Conservation (phyloP, 2,329 filamentous ascomycete genomes). For the Davidsoniella neocaledoniae region DNA sequence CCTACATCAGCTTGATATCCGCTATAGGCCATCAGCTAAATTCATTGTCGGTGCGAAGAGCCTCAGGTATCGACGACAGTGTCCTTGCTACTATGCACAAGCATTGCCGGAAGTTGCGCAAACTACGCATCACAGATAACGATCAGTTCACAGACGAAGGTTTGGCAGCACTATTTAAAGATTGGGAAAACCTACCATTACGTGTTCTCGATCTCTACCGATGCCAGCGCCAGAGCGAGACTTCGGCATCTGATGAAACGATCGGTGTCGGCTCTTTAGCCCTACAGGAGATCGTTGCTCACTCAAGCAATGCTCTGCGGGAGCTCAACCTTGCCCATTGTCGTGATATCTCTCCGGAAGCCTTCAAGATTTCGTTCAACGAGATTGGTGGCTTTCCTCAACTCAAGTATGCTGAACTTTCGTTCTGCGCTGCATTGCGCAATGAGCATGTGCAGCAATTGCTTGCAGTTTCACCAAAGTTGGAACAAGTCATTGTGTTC, state of each 20-base stretch:
- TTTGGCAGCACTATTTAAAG: slow-evolving; percentile 54
- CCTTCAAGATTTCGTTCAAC: slow-evolving; percentile 60
- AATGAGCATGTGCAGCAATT: slow-evolving; percentile 47
- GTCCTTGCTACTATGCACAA: slow-evolving; percentile 55
- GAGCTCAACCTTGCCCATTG: slow-evolving; percentile 68
- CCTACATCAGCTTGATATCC: slow-evolving; percentile 43
- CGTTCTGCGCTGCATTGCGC: slow-evolving; percentile 54
- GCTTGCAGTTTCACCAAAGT: slow-evolving; percentile 45
- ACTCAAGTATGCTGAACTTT: slow-evolving; percentile 57
- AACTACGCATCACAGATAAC: slow-evolving; percentile 70
- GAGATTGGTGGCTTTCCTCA: slow-evolving; percentile 44
- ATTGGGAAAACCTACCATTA: slow-evolving; percentile 60
- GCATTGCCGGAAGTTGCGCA: slow-evolving; percentile 49
- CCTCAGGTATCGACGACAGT: slow-evolving; percentile 47
- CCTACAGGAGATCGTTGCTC: slow-evolving; percentile 67
- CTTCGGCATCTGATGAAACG: slow-evolving; percentile 49
- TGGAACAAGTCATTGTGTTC: slow-evolving; percentile 44
- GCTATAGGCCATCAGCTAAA: slow-evolving; percentile 48
- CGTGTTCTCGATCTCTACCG: slow-evolving; percentile 57
- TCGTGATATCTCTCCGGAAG: slow-evolving; percentile 56
- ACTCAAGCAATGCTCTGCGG: slow-evolving; percentile 52
- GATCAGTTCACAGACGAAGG: slow-evolving; percentile 57
- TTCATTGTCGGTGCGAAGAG: slow-evolving; percentile 61
- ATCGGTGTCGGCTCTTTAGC: slow-evolving; percentile 56
- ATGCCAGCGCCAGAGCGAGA: slow-evolving; percentile 38